A percentile compares a stretch with the other conserved stretches of the same genome.
Evolutionary conservation across 306 rosid species (phyloP).

Genomic region (Chamaecrista fasciculata): DNA sequence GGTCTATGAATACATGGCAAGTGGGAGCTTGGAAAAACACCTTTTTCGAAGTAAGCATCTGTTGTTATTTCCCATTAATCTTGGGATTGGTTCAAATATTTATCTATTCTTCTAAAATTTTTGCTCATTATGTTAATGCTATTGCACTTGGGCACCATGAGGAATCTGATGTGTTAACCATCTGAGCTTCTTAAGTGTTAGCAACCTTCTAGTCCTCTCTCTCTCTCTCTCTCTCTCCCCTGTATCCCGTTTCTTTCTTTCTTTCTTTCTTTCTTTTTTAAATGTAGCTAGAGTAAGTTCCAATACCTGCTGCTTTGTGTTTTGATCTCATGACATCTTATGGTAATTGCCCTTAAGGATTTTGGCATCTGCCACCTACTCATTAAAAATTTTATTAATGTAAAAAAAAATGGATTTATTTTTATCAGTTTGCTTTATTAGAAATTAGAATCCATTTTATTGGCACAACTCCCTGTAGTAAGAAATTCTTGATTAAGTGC

Average conservation of each 20-base stretch:
- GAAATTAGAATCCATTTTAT: slow-evolving; percentile 3
- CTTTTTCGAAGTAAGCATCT: slow-evolving; percentile 86
- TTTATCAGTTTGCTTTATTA: background rate
- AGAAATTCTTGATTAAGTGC: background rate
- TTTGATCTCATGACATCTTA: slow-evolving; percentile 1
- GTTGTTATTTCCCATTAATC: background rate
- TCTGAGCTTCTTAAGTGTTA: slow-evolving; percentile 23
- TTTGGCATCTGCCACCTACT: background rate
- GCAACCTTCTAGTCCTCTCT: background rate
- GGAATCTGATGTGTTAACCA: background rate
- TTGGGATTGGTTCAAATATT: background rate
- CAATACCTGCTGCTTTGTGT: background rate
- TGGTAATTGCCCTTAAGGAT: background rate
- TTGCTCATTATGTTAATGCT: slow-evolving; percentile 3
- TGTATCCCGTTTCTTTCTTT: too few relatives aligned
- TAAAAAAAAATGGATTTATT: background rate
- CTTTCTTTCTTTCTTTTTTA: too few relatives aligned
- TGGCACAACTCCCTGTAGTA: background rate
- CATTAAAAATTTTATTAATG: background rate
- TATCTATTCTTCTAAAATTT: slow-evolving; percentile 12
- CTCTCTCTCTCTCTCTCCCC: background rate
- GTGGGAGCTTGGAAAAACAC: slow-evolving; percentile 94
- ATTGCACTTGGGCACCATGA: background rate
- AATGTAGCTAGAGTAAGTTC: background rate
- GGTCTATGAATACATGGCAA: slow-evolving; percentile 95